Base-by-base conservation (phyloP, 2,329 filamentous ascomycete species). In the Ampelomyces quisqualis region DNA sequence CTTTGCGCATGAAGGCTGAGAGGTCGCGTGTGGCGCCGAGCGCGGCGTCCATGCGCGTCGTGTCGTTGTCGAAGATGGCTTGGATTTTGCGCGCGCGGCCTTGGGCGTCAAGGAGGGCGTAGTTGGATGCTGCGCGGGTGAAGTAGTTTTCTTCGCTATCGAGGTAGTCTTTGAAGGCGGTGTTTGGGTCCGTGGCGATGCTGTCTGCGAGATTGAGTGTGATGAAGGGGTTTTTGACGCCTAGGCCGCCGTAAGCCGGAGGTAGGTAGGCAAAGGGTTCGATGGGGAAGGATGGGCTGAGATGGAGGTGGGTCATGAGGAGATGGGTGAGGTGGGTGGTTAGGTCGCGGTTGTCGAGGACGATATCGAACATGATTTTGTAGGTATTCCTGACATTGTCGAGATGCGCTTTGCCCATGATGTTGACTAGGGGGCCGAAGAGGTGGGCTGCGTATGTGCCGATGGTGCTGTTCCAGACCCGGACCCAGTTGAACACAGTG, bases 201-300 rank as follows among this genome's bases (percentile, higher is more conserved):
- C 43, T 28, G 27, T 33, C 34, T 1, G 61, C 58, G 22, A 58
- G 46, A 13, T 47, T 50, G 33, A 65, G 42, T 0, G 53, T 41
- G 10, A 52, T 41, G 38, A 57, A 58, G 2, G 61, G 60, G 40
- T 57, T 66, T 33, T 60, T 56, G 13, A 65, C 46, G 24, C 60
- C 58, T 14, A 66, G 48, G 13, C 61, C 62, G 24, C 62, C 61
- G 21, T 56, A 61, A 2, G 53, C 38, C 23, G 45, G 40, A 1
- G 62, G 58, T 1, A 65, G 50, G 39, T 60, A 57, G 38, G 64
- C 50, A 17, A 64, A 31, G 4, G 61, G 49, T 22, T 66, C 62
- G 6, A 62, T 34, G 3, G 41, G 19, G 26, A 51, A 35, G 17
- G 45, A 17, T 5, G 45, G 14, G 13, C 31, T 31, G 6, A 17